Conservation (phyloP, 306 rosid species). For the Quercus parvula region DNA sequence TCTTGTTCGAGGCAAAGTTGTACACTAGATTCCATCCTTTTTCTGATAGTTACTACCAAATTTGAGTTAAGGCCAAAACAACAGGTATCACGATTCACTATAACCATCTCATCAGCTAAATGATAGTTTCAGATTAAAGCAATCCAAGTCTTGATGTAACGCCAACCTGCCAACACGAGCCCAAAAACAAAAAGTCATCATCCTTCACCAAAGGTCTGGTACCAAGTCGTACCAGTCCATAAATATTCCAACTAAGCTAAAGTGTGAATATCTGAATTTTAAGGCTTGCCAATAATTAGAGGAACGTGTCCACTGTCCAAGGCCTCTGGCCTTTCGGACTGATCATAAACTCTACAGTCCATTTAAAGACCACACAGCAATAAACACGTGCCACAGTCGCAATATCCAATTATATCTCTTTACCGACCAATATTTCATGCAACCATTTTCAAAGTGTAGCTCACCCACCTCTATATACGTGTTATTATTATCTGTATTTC, state of each 20-base stretch:
- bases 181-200: too few species aligned
- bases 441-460: constrained; percentile 61
- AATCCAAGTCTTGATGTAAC: not conserved
- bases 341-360: not conserved
- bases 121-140: not conserved
- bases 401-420: constrained; percentile 9
- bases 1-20: too few species aligned
- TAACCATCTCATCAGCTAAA: not conserved
- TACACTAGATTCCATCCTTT: too few species aligned
- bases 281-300: constrained; percentile 17
- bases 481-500: constrained; percentile 14
- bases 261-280: constrained; percentile 27
- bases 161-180: not conserved
- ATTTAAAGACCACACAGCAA: constrained; percentile 20
- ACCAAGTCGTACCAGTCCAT: not conserved
- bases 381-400: constrained; percentile 26
- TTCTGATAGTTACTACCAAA: too few species aligned
- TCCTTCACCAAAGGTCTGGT: not conserved
- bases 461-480: constrained; percentile 67
- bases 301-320: constrained; percentile 33
- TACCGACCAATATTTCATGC: constrained; percentile 53
- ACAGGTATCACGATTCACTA: not conserved
- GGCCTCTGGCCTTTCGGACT: not conserved
- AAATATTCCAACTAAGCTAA: not conserved
- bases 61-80: too few species aligned